These are phyloP conservation scores for Triangularia setosa DNA, from an alignment of 2,329 filamentous ascomycete species.

Conservation along the genomic window DNA sequence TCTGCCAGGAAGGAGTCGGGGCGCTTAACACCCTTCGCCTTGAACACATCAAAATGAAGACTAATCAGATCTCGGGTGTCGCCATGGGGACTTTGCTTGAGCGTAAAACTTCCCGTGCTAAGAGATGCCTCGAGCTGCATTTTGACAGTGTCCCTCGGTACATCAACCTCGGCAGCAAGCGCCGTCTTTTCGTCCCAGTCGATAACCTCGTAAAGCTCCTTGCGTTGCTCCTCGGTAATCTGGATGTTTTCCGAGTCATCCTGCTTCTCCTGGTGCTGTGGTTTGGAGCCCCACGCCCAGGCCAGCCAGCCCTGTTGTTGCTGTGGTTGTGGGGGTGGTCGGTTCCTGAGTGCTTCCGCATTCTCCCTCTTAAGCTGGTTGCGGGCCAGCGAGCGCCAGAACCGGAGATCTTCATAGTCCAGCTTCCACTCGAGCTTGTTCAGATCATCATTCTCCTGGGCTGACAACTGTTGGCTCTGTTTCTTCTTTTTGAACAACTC, in stretches of 20 bases:
- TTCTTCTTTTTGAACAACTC: constrained; percentile 94
- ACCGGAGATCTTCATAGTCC: constrained; percentile 90
- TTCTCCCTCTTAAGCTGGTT: constrained; percentile 96
- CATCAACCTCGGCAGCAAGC: constrained; percentile 80
- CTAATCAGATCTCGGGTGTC: constrained; percentile 77
- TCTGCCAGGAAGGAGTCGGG: constrained; percentile 89
- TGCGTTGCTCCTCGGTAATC: constrained; percentile 92
- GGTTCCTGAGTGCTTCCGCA: constrained; percentile 74
- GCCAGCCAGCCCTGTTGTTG: constrained; percentile 82
- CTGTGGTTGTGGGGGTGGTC: constrained; percentile 42
- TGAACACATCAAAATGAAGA: constrained; percentile 91
- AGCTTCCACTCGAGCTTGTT: constrained; percentile 80
- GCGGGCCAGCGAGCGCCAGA: constrained; percentile 91
- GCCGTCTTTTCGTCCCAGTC: constrained; percentile 97
- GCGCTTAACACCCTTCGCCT: constrained; percentile 81
- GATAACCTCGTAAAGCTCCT: constrained; percentile 95
- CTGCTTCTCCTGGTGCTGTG: constrained; percentile 41
- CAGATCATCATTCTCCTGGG: constrained; percentile 69
- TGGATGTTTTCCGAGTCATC: constrained; percentile 72
- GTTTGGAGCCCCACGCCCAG: constrained; percentile 86
- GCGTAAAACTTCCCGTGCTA: constrained; percentile 92
- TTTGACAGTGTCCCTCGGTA: constrained; percentile 87
- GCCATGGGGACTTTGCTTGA: constrained; percentile 81
- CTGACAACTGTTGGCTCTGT: constrained; percentile 64
- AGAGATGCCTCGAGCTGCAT: constrained; percentile 88